Evolutionary conservation across 768 basidiomycete genomes (phyloP), one percentile per base, ranked within the genome.

Genomic region (Phlegmacium glaucopus): DNA sequence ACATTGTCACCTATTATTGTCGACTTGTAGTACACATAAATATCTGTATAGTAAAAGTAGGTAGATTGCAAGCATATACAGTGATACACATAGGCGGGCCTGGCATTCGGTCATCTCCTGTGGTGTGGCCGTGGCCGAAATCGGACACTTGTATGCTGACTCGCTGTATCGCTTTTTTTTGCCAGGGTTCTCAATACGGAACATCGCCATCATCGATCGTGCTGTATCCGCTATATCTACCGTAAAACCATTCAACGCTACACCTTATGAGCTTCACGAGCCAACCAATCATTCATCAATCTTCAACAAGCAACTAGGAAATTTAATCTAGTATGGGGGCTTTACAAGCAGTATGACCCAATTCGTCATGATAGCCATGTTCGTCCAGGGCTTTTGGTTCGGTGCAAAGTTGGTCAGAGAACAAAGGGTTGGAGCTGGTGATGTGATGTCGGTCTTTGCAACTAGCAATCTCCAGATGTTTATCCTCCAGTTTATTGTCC

Each of bases 351-450:
- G 80, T 15, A 50, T 85, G 11, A 78, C 78, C 3, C 90, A 94
- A 58, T 94, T 96, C 61, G 75, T 87, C 48, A 79, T 87, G 58
- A 85, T 94, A 76, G 79, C 79, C 22, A 94, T 96, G 83, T 99
- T 98, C 67, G 92, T 98, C 8, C 87, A 93, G 59, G 94, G 86
- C 0, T 98, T 98, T 68, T 97, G 95, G 94, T 98, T 86, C 59
- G 95, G 94, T 10, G 78, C 87, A 2, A 85, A 87, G 60, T 77
- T 96, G 43, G 92, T 99, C n/a, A 68, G 82, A n/a, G 75, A 84
- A 10, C 88, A 87, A 11, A 80, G 74, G 51, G 75, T 81, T 44
- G 68, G 69, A 4, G 70, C 87, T 0, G 92, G 92, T 1, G 79
- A 85, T 29, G 88, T 97, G 52, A 94, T 94, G 86, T 84, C 88